Evolutionary conservation across 2,329 filamentous ascomycete genomes (phyloP).

Genomic region (Aspergillus japonicus): DNA sequence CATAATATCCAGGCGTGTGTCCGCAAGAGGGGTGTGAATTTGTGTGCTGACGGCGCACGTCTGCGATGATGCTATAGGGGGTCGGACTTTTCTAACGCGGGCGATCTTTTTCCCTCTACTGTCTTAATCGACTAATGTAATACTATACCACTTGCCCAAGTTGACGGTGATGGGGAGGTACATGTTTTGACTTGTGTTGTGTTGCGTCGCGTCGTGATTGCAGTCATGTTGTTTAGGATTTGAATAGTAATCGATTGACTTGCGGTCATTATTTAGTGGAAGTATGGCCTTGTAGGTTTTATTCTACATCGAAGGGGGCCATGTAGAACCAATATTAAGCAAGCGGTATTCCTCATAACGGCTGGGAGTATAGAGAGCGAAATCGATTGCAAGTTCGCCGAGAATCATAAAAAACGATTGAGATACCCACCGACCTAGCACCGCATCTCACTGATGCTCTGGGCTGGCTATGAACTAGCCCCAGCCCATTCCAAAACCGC

Average conservation of each 20-base stretch:
- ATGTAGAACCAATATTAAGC: no score
- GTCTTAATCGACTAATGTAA: slow-evolving; percentile 20
- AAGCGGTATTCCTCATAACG: no score
- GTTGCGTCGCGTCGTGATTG: slow-evolving; percentile 6
- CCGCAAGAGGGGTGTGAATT: background rate
- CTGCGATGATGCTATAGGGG: slow-evolving; percentile 1
- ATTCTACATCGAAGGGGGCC: no score
- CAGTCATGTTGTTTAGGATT: slow-evolving; percentile 6
- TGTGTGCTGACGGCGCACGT: background rate
- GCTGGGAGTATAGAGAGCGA: no score
- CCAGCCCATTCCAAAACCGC: no score
- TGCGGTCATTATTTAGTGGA: background rate
- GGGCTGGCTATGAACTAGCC: no score
- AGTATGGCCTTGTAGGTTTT: no score
- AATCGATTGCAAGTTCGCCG: no score
- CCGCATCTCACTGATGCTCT: no score
- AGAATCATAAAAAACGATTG: no score
- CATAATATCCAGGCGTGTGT: background rate
- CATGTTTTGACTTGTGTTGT: slow-evolving; percentile 3
- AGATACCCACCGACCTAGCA: no score
- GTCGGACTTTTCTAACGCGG: background rate
- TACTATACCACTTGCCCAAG: slow-evolving; percentile 15
- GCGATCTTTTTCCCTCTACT: background rate
- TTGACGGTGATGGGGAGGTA: slow-evolving; percentile 3
- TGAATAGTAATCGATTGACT: slow-evolving; percentile 10